Evolutionary conservation across 1,139 yeast genomes (phyloP).

Genomic region (Saccharomycopsis hybrid): DNA sequence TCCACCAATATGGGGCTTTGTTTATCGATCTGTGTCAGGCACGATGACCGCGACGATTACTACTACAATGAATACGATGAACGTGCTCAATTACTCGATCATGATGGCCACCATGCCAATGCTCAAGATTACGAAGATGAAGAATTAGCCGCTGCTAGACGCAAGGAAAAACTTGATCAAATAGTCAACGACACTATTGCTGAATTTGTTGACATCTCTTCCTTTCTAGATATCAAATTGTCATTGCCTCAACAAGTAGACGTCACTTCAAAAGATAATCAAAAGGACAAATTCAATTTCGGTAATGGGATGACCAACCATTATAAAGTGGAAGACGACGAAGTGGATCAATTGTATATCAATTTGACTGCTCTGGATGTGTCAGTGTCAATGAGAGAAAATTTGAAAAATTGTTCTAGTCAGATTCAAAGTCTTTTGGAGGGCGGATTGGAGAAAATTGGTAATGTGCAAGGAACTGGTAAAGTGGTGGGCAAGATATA

Average conservation of each 20-base stretch:
- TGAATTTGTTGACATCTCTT: constrained; percentile 14
- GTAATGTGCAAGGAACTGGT: neutral
- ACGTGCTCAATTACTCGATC: constrained; percentile 2
- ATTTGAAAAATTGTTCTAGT: constrained; percentile 6
- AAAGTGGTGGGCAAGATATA: constrained; percentile 8
- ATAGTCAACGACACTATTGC: constrained; percentile 14
- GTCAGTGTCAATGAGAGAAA: constrained; percentile 2
- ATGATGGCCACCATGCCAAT: neutral
- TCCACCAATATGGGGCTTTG: constrained; percentile 13
- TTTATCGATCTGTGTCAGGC: constrained; percentile 12
- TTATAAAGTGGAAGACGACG: constrained; percentile 2
- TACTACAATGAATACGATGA: constrained; percentile 4
- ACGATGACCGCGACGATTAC: constrained; percentile 9
- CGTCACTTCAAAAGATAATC: neutral
- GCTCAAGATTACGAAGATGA: constrained; percentile 1
- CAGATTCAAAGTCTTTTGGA: neutral
- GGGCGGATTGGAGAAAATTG: neutral
- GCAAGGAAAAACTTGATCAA: constrained; percentile 12
- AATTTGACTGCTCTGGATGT: constrained; percentile 4
- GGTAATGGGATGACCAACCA: constrained; percentile 18
- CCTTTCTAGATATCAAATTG: constrained; percentile 6
- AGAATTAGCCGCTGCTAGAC: constrained; percentile 2
- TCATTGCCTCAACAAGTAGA: constrained; percentile 10
- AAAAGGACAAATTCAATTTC: constrained; percentile 8
- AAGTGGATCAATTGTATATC: constrained; percentile 7